Evolutionary conservation across 1,284 basidiomycete genomes (phyloP).

Genomic region (Ceraceosorus guamensis): DNA sequence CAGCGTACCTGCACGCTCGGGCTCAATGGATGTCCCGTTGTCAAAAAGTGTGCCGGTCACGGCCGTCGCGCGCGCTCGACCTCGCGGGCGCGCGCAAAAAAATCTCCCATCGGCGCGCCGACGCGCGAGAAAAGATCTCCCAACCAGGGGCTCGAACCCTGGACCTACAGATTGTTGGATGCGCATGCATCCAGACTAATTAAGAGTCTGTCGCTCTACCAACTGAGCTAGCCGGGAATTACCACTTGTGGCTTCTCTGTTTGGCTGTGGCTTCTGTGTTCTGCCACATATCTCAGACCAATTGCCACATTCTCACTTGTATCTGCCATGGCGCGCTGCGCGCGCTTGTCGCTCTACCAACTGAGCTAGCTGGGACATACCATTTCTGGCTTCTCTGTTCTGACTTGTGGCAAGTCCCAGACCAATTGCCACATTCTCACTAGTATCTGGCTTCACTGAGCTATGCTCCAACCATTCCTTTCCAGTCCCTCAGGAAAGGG

Average conservation of each 20-base stretch:
- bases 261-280: not conserved
- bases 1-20: too few relatives aligned
- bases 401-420: not conserved
- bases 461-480: too few relatives aligned
- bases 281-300: not conserved
- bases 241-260: not conserved
- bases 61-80: too few relatives aligned
- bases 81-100: too few relatives aligned
- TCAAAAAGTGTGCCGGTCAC: too few relatives aligned
- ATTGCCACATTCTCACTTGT: too few relatives aligned
- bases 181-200: not conserved
- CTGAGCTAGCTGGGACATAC: not conserved
- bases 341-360: not conserved
- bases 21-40: too few relatives aligned
- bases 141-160: slow-evolving; percentile 48
- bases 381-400: not conserved
- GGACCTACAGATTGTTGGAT: slow-evolving; percentile 40
- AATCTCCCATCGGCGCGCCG: too few relatives aligned
- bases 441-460: not conserved
- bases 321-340: not conserved
- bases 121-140: slow-evolving; percentile 25
- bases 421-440: too few relatives aligned
- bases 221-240: slow-evolving; percentile 49
- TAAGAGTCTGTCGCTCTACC: slow-evolving; percentile 50
- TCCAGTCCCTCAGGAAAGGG: too few relatives aligned